phyloP scores from a whole-genome alignment of 768 basidiomycete species.

The Rhodotorula paludigena region DNA sequence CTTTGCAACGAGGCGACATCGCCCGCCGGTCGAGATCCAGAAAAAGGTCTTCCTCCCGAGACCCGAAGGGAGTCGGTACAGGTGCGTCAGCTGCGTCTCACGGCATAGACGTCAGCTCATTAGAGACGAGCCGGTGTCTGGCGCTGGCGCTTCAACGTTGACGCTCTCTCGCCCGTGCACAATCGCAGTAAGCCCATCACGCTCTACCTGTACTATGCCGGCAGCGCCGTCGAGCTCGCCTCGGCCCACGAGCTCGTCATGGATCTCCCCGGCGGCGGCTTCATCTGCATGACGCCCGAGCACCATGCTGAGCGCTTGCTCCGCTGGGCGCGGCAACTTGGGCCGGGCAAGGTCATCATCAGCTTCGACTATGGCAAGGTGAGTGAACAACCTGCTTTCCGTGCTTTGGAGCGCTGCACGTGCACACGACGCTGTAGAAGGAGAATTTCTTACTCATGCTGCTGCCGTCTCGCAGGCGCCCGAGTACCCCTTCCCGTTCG shows the following conservation, averaged over 20 bases:
- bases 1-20: constrained; percentile 54
- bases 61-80: constrained; percentile 66
- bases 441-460: too few species aligned
- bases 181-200: constrained; percentile 65
- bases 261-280: constrained; percentile 93
- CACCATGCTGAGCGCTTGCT: constrained; percentile 92
- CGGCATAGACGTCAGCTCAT: not conserved
- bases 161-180: not conserved
- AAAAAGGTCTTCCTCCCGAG: constrained; percentile 78
- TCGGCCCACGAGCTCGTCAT: constrained; percentile 73
- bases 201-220: constrained; percentile 74
- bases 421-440: too few species aligned
- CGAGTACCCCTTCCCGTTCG: constrained; percentile 92
- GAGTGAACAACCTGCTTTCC: constrained; percentile 48
- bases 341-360: constrained; percentile 70
- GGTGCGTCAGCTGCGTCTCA: constrained; percentile 8
- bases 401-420: too few species aligned
- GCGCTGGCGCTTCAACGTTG: not conserved
- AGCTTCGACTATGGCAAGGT: constrained; percentile 93
- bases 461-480: constrained; percentile 3
- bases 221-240: constrained; percentile 60
- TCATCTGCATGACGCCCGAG: constrained; percentile 90
- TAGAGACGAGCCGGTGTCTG: not conserved
- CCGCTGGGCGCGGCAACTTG: constrained; percentile 65
- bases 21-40: constrained; percentile 61